Evolutionary conservation across 768 basidiomycete genomes (phyloP), one percentile per base, ranked within the genome.

Genomic region (Auricularia sp.): DNA sequence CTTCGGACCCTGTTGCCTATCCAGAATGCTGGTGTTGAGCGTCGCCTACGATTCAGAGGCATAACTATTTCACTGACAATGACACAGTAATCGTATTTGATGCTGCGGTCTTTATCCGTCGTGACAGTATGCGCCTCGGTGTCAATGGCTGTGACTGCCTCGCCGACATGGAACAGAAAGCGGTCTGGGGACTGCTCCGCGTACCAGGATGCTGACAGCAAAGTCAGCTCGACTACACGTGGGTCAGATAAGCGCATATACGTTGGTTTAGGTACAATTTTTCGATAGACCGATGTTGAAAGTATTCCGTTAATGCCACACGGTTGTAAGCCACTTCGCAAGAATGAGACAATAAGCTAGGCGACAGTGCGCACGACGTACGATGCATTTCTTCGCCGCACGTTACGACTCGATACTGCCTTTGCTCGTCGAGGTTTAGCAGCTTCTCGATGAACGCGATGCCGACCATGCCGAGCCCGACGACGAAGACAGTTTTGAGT

Each of bases 371-470:
- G 66, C 59, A 69, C 74, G 71, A 74, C 37, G 73, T 71, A 44
- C 70, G 62, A 16, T 66, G 72, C 37, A 65, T 68, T 70, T 81
- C 82, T 74, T 90, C 87, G 11, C 87, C 86, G 58, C 82, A 83
- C 1, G 85, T 86, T 14, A 83, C 76, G 36, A 87, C 74, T 62
- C 78, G 77, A 73, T 86, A 87, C 18, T 74, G 73, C 6, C 76
- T 75, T 3, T 71, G 72, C 21, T 79, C 77, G 68, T 88, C 85
- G 34, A 84, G 77, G 64, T 80, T 78, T 54, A 88, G 77, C 36
- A 89, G 75, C 68, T 88, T 88, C 71, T 88, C 86, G 69, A 88
- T 86, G 75, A 88, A 88, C 0, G 85, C 86, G 51, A 83, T 84
- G 29, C 83, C 85, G 59, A 85, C 83, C 85, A 86, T 85, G 18